phyloP scores from a whole-genome alignment of 257 asterid genomes.

The Thymus quinquecostatus region DNA sequence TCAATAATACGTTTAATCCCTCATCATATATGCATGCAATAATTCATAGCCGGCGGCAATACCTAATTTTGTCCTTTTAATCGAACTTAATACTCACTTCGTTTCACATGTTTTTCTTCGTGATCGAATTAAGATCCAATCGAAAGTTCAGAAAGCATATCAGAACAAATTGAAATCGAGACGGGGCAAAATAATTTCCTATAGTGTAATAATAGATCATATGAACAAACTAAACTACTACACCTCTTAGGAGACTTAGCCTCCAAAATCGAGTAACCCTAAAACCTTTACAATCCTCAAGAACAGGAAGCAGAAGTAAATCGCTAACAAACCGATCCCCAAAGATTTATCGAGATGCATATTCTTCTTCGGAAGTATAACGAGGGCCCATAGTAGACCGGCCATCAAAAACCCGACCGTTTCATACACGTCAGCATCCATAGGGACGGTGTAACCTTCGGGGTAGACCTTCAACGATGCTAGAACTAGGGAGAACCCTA shows the following conservation, averaged over 20 bases:
- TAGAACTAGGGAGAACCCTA: slow-evolving; percentile 70
- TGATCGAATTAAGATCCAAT: too few relatives aligned
- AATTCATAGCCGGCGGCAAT: background rate
- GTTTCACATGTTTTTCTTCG: too few relatives aligned
- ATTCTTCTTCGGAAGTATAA: slow-evolving; percentile 62
- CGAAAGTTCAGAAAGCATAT: too few relatives aligned
- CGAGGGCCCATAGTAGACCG: slow-evolving; percentile 78
- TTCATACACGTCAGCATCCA: slow-evolving; percentile 53
- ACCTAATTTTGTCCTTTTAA: background rate
- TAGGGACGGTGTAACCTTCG: slow-evolving; percentile 43
- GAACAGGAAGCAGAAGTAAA: slow-evolving; percentile 69
- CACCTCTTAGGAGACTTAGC: slow-evolving; percentile 22
- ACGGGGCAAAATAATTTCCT: background rate
- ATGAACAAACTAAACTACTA: slow-evolving; percentile 20
- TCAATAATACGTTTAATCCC: background rate
- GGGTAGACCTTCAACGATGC: slow-evolving; percentile 71
- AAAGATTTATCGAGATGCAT: slow-evolving; percentile 59
- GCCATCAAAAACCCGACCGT: slow-evolving; percentile 75
- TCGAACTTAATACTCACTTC: too few relatives aligned
- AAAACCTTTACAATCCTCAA: slow-evolving; percentile 50
- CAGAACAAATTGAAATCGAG: too few relatives aligned
- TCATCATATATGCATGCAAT: background rate
- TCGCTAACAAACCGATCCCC: slow-evolving; percentile 68
- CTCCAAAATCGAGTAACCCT: slow-evolving; percentile 38
- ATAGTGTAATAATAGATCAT: too few relatives aligned